Evolutionary conservation across 2,329 filamentous ascomycete genomes (phyloP).

Genomic region (Aureobasidium sp.): DNA sequence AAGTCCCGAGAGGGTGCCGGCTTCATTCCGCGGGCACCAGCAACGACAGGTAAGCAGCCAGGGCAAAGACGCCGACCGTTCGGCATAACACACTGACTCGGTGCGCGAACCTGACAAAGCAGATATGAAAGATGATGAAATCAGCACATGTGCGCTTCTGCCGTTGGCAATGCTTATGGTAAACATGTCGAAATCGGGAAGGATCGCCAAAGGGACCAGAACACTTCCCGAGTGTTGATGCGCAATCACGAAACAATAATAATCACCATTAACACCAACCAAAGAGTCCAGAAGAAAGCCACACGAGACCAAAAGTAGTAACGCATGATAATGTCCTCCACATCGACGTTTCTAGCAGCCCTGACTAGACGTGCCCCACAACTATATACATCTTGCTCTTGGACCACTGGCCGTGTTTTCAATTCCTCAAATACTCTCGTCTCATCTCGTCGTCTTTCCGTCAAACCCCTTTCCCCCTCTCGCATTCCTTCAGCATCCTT

Average conservation of each 20-base stretch:
- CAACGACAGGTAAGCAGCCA: background rate
- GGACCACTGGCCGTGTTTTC: background rate
- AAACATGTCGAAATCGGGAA: background rate
- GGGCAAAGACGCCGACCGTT: background rate
- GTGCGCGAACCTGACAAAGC: slow-evolving; percentile 6
- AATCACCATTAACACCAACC: background rate
- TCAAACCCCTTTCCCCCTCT: background rate
- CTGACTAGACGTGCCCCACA: slow-evolving; percentile 14
- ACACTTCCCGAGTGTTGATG: too few relatives aligned
- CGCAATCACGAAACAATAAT: too few relatives aligned
- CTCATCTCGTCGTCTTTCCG: background rate
- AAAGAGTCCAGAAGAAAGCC: background rate
- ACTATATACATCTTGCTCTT: slow-evolving; percentile 5
- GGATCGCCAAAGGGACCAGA: too few relatives aligned
- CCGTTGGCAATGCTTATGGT: background rate
- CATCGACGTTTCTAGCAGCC: slow-evolving; percentile 4
- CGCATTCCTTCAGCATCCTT: slow-evolving; percentile 1
- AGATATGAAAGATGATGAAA: too few relatives aligned
- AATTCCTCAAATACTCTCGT: background rate
- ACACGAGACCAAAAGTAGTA: background rate
- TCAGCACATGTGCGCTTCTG: background rate
- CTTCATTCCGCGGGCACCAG: too few relatives aligned
- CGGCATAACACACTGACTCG: background rate
- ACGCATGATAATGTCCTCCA: background rate
- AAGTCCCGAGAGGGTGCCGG: background rate